Evolutionary conservation across 306 rosid species (phyloP).

Genomic region (Abrus precatorius): DNA sequence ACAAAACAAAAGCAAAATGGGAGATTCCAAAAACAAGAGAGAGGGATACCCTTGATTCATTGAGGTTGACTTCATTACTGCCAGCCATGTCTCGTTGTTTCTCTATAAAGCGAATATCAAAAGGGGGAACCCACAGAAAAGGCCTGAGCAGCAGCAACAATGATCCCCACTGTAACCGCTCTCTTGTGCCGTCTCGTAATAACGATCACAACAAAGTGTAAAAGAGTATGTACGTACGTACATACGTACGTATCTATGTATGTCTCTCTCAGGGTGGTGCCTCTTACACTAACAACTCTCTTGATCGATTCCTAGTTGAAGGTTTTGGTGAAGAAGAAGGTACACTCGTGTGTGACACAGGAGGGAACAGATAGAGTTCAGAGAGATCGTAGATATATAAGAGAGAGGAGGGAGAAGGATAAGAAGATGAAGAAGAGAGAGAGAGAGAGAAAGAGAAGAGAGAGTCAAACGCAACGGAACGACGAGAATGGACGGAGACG

Average conservation of each 20-base stretch:
- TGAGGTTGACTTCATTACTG: slow-evolving; percentile 72
- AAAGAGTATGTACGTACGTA: neutral
- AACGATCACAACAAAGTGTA: neutral
- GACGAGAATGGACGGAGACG: slow-evolving; percentile 81
- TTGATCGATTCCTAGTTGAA: slow-evolving; percentile 19
- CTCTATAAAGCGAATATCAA: slow-evolving; percentile 29
- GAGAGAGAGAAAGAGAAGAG: slow-evolving; percentile 36
- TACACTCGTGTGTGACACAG: slow-evolving; percentile 26
- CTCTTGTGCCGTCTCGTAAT: slow-evolving; percentile 46
- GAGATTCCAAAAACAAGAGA: slow-evolving; percentile 6
- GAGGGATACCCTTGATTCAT: slow-evolving; percentile 76
- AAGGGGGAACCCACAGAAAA: slow-evolving; percentile 32
- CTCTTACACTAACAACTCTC: neutral
- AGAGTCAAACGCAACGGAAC: slow-evolving; percentile 68
- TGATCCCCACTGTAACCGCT: slow-evolving; percentile 38
- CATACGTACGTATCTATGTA: neutral
- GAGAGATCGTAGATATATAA: slow-evolving; percentile 54
- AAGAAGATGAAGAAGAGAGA: slow-evolving; percentile 37
- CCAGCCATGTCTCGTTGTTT: slow-evolving; percentile 62
- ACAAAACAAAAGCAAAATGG: slow-evolving; percentile 5
- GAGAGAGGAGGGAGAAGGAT: slow-evolving; percentile 45
- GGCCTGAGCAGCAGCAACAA: slow-evolving; percentile 38
- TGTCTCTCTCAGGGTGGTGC: neutral
- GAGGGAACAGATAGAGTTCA: slow-evolving; percentile 47
- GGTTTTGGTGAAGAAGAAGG: slow-evolving; percentile 24